Conservation (phyloP, 768 basidiomycete species). For the Pleurotus ostreatus region DNA sequence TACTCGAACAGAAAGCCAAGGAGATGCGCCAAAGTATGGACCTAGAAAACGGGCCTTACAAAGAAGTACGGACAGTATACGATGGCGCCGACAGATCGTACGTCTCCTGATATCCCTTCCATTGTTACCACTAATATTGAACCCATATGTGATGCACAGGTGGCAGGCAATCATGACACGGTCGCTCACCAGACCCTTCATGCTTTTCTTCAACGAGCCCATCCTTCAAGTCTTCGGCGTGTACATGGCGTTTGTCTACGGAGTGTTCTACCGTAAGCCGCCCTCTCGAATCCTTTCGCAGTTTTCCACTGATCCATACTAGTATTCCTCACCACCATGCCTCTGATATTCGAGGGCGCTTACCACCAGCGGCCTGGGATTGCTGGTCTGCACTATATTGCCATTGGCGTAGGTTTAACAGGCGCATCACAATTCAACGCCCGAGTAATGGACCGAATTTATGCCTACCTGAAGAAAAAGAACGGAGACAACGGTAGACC, state of each 20-base stretch:
- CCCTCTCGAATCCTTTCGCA: background rate
- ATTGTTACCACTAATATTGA: background rate
- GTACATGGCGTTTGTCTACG: conserved; percentile 72
- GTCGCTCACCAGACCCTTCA: conserved; percentile 66
- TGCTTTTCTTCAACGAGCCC: conserved; percentile 53
- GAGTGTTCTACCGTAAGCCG: conserved; percentile 48
- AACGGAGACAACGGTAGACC: conserved; percentile 43
- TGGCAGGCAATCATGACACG: conserved; percentile 47
- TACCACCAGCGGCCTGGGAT: conserved; percentile 58
- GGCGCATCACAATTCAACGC: conserved; percentile 55
- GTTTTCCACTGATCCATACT: background rate
- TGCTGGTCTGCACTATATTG: conserved; percentile 66
- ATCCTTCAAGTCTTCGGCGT: conserved; percentile 65
- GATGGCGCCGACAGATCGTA: conserved; percentile 40
- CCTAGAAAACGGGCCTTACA: conserved; percentile 36
- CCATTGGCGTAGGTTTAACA: conserved; percentile 63
- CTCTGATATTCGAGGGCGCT: conserved; percentile 47
- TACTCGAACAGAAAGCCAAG: conserved; percentile 49
- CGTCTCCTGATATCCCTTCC: conserved; percentile 14
- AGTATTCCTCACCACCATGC: conserved; percentile 70
- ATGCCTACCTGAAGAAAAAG: conserved; percentile 43
- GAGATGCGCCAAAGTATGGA: conserved; percentile 42
- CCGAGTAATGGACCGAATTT: conserved; percentile 50
- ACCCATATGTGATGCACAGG: conserved; percentile 22
- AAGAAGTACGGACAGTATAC: conserved; percentile 43